Conservation (phyloP, 257 asterid species). For the Solanum appendiculatum region DNA sequence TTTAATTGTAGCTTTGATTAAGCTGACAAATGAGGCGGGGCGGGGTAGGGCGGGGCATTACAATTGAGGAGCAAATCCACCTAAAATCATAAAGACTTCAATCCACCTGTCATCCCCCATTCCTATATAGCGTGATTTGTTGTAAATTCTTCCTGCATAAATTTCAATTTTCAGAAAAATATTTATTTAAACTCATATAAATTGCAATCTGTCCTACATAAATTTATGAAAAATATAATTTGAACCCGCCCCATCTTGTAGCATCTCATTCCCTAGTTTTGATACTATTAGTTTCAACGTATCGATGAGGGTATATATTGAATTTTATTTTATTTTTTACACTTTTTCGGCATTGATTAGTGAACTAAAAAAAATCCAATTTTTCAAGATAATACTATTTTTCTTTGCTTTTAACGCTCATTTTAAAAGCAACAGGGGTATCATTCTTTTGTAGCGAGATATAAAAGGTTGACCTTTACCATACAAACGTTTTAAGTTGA, state of each 20-base stretch:
- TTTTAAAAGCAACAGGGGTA: neutral
- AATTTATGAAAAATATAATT: too few species aligned
- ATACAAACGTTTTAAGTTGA: neutral
- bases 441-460: neutral
- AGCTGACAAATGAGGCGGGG: neutral
- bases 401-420: neutral
- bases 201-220: neutral
- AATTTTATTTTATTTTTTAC: neutral
- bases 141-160: neutral
- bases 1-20: neutral
- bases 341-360: neutral
- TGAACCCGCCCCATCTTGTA: accelerated
- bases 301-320: neutral
- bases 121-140: neutral
- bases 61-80: too few species aligned
- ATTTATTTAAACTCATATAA: neutral
- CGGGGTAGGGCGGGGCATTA: neutral
- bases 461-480: neutral
- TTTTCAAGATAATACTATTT: neutral
- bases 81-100: too few species aligned
- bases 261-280: neutral
- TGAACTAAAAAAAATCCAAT: neutral
- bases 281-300: neutral
- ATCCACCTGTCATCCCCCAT: neutral
- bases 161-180: neutral